Percentiles rank a stretch among this genome's conserved stretches.
These are phyloP conservation scores for Trametes villosa DNA, from an alignment of 768 basidiomycete species.

Conservation along the genomic window DNA sequence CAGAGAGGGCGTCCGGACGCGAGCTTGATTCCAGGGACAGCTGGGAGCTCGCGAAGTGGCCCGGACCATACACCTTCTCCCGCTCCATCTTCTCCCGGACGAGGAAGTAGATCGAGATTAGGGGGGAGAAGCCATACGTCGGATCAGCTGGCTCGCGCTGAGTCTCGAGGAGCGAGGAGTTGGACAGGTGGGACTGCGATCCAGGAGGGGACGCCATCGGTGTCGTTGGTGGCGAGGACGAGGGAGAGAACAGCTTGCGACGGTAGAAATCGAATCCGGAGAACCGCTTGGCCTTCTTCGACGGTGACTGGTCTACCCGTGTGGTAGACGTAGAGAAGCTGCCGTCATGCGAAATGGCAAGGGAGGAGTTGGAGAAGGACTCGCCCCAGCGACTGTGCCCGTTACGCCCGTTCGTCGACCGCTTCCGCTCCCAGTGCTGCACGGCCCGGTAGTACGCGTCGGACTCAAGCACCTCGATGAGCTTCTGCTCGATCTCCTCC, in stretches of 20 bases:
- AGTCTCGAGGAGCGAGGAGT: constrained; percentile 50
- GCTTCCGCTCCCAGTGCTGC: constrained; percentile 77
- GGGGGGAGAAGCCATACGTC: constrained; percentile 90
- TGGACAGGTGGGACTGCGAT: constrained; percentile 59
- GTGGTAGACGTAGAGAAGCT: constrained; percentile 29
- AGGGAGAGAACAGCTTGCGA: constrained; percentile 77
- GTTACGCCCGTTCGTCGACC: constrained; percentile 41
- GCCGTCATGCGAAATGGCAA: constrained; percentile 64
- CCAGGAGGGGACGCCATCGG: constrained; percentile 64
- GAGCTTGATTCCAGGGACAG: constrained; percentile 55
- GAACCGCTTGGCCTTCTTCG: constrained; percentile 81
- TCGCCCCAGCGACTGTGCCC: constrained; percentile 52
- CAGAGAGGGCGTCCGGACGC: constrained; percentile 22
- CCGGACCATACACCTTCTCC: constrained; percentile 91
- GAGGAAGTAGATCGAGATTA: constrained; percentile 96
- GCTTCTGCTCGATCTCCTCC: constrained; percentile 79
- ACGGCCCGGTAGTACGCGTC: constrained; percentile 79
- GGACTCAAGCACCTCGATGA: constrained; percentile 73
- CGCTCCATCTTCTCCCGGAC: constrained; percentile 95
- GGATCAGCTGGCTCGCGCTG: constrained; percentile 70
- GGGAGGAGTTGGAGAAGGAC: constrained; percentile 68
- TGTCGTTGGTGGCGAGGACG: constrained; percentile 51
- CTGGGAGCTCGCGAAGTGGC: constrained; percentile 93
- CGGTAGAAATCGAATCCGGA: constrained; percentile 95
- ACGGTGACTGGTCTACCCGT: constrained; percentile 40